A percentile compares a stretch with the other conserved stretches of the same genome.
Conservation (phyloP, 2,329 filamentous ascomycete genomes). For the Clathrospora elynae region DNA sequence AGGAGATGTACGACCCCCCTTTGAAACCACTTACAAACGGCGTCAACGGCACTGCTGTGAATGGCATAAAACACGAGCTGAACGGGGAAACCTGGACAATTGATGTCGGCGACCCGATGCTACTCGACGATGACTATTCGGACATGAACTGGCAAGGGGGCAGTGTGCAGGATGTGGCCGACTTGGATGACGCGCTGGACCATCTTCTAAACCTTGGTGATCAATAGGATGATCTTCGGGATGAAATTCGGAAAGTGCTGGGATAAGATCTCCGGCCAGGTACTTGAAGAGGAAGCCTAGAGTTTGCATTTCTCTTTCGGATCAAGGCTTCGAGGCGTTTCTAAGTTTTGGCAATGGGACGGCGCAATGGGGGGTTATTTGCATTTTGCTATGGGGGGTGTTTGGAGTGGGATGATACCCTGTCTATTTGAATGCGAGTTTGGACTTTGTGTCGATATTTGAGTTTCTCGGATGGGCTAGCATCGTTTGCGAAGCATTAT, state of each 20-base stretch:
- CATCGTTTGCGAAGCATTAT: not conserved
- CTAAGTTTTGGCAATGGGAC: conserved; percentile 1
- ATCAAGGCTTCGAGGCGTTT: not conserved
- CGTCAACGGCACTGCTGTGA: conserved; percentile 14
- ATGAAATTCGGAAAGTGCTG: not conserved
- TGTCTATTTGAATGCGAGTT: conserved; percentile 5
- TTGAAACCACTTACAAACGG: conserved; percentile 17
- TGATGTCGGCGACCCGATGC: conserved; percentile 31
- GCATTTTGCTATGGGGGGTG: conserved; percentile 12
- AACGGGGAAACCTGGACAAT: conserved; percentile 21
- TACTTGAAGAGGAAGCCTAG: not conserved
- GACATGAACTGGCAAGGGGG: conserved; percentile 50
- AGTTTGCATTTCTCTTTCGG: not conserved
- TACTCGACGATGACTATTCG: conserved; percentile 40
- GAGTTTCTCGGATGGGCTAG: not conserved
- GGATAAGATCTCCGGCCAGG: too few species aligned
- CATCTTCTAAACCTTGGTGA: conserved; percentile 43
- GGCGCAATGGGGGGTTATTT: conserved; percentile 3
- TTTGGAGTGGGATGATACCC: conserved; percentile 26
- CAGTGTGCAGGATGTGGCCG: conserved; percentile 35
- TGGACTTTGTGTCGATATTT: not conserved
- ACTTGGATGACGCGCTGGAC: conserved; percentile 47
- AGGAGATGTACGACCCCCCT: conserved; percentile 23
- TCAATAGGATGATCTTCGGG: conserved; percentile 4
- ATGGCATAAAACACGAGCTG: conserved; percentile 9